Evolutionary conservation across 768 basidiomycete species (phyloP).

Genomic region (Xerocomellus dryophilus): DNA sequence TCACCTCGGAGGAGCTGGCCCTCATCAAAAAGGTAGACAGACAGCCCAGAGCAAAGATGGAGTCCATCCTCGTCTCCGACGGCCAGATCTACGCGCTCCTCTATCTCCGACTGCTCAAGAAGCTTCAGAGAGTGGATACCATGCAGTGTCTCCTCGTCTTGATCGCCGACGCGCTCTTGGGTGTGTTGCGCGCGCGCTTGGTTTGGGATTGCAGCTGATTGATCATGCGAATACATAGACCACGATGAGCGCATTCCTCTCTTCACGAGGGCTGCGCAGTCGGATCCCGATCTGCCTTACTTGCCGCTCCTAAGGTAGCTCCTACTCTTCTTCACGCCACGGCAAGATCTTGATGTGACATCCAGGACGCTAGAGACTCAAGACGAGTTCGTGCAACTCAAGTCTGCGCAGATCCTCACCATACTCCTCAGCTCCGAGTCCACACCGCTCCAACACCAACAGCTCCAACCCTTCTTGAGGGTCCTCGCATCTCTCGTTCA

Average conservation of each 20-base stretch:
- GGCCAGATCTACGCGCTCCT: constrained; percentile 80
- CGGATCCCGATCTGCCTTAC: constrained; percentile 80
- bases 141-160: constrained; percentile 84
- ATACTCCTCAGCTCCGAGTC: constrained; percentile 69
- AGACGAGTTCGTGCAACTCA: constrained; percentile 95
- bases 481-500: constrained; percentile 61
- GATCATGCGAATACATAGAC: constrained; percentile 42
- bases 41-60: constrained; percentile 67
- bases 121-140: constrained; percentile 79
- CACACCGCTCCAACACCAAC: constrained; percentile 45
- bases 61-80: constrained; percentile 79
- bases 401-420: constrained; percentile 83
- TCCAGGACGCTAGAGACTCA: constrained; percentile 73
- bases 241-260: constrained; percentile 84
- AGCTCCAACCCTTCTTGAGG: constrained; percentile 59
- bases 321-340: not conserved
- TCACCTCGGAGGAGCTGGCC: constrained; percentile 82
- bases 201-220: not conserved
- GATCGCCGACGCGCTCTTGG: constrained; percentile 84
- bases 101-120: constrained; percentile 87
- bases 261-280: constrained; percentile 58
- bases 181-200: constrained; percentile 40
- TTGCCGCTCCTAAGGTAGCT: constrained; percentile 68
- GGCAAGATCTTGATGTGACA: constrained; percentile 2
- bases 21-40: constrained; percentile 90